Evolutionary conservation across 2,329 filamentous ascomycete species (phyloP), one percentile per base, ranked within the genome.

Genomic region (Teratosphaeria epicoccoides): DNA sequence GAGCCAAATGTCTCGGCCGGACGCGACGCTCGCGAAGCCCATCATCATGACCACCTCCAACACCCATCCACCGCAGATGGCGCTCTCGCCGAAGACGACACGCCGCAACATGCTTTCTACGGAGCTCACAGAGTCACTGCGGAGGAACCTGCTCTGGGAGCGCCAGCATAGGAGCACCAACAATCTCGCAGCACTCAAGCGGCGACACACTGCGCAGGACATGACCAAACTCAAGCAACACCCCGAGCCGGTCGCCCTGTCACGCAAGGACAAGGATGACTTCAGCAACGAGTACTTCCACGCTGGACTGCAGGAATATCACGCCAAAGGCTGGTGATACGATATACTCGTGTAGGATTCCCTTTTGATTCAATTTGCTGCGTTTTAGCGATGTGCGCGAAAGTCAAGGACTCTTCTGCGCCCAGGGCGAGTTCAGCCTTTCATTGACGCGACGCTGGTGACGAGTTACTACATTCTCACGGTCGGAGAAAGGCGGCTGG

Each of bases 101-200:
- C 82, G 93, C 49, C 82, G 90, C 55, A 94, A 96, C 70, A 98
- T 98, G 93, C 79, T 98, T 52, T 85, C 88, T 7, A 94, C 88
- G 0, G 93, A 98, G 72, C 76, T 98, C 50, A 96, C 91, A 2
- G 89, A 95, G 67, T 95, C 88, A 22, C 82, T 98, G 3, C 83
- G 93, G 22, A 87, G 89, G 61, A 87, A 96, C 62, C 82, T 98
- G 14, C 79, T 97, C 14, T 95, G 88, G 87, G 93, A 98, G 69
- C 85, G 93, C 49, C 88, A 95, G 65, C 91, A 97, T 66, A 95
- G 93, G 78, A 88, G 88, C 53, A 85, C 87, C 28, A 91, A 88
- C 6, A 87, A 84, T 62, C 90, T 91, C 57, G 88, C 90, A 1
- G 87, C 91, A 50, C 77, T 95, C 52, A 94, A 95, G 76, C 82